A percentile compares a stretch with the other conserved stretches of the same genome.
Conservation (phyloP, 768 basidiomycete species). For the Lactarius tabidus region DNA sequence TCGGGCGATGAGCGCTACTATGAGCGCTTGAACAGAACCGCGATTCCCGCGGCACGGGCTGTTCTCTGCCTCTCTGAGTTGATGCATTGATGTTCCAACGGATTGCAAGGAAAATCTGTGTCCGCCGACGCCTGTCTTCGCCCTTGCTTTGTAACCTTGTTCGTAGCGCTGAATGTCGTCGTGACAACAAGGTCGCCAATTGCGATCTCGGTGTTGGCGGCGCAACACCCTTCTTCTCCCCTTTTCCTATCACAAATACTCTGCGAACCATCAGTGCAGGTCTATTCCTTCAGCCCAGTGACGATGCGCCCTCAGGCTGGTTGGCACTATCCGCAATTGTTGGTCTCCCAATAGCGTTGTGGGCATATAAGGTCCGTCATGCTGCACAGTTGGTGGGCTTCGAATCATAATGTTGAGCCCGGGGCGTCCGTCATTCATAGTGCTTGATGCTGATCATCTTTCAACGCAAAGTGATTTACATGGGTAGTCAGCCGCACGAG, state of each 20-base stretch:
- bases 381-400: neutral
- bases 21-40: neutral
- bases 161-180: neutral
- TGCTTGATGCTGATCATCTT: slow-evolving; percentile 46
- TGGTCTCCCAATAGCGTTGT: slow-evolving; percentile 23
- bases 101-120: neutral
- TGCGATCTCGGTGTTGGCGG: no score
- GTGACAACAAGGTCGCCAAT: neutral
- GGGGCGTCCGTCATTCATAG: slow-evolving; percentile 28
- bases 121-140: neutral
- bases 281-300: slow-evolving; percentile 18
- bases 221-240: neutral
- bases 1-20: no score
- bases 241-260: neutral
- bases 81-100: slow-evolving; percentile 2
- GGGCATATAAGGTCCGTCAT: slow-evolving; percentile 25
- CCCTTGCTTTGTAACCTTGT: neutral
- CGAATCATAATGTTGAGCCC: neutral
- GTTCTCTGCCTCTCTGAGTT: no score
- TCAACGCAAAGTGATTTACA: slow-evolving; percentile 50
- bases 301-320: slow-evolving; percentile 17
- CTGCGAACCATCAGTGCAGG: neutral
- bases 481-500: slow-evolving; percentile 31
- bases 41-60: neutral
- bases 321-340: slow-evolving; percentile 18